Percentiles rank a stretch among this genome's conserved stretches.
phyloP scores from a whole-genome alignment of 768 basidiomycete species.

The Boletus reticuloceps region DNA sequence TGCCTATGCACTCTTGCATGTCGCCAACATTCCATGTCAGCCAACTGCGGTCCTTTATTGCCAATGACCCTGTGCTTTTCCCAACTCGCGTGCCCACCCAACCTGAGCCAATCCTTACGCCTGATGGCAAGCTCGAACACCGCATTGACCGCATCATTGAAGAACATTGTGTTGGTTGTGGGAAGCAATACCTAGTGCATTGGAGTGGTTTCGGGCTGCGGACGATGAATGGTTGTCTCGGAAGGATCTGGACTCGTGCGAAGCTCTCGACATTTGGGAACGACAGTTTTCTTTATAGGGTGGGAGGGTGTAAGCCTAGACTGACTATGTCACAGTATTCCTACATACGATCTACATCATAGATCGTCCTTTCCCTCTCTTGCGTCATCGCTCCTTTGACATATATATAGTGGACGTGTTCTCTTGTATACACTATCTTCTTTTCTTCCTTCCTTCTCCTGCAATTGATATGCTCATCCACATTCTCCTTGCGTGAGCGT shows the following conservation, averaged over 20 bases:
- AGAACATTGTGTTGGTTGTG: not conserved
- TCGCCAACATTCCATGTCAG: not conserved
- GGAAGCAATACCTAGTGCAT: not conserved
- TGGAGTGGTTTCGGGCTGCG: not conserved
- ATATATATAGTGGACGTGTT: no score
- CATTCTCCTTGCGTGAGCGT: no score
- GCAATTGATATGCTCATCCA: no score
- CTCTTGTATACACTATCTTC: no score
- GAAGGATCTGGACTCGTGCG: not conserved
- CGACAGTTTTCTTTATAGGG: no score
- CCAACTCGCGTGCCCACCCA: not conserved
- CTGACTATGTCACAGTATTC: no score
- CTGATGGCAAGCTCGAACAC: not conserved
- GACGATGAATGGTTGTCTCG: not conserved
- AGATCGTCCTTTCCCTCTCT: not conserved
- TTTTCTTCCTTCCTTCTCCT: no score
- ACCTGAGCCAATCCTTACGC: not conserved
- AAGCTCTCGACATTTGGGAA: no score
- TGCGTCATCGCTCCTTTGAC: no score
- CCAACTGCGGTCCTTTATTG: not conserved
- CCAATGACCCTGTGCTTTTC: not conserved
- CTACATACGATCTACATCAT: not conserved
- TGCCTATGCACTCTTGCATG: not conserved
- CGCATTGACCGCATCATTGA: not conserved
- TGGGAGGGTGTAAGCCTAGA: no score